These are phyloP conservation scores for Lipomyces oligophaga DNA, from an alignment of 805 yeast genomes.

Conservation along the genomic window DNA sequence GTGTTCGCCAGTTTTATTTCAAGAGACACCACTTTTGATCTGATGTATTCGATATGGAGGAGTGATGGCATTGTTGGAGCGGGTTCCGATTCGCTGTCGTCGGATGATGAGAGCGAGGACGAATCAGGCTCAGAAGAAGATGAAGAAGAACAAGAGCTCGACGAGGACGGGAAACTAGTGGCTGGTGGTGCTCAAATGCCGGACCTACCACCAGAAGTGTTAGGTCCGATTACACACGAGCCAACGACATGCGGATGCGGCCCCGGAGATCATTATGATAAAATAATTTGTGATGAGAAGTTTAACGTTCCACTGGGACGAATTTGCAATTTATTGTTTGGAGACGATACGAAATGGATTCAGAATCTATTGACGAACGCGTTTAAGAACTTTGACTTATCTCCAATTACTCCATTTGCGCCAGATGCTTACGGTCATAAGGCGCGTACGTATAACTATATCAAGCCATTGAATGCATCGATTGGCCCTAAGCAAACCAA, in stretches of 20 bases:
- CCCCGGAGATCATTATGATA: constrained; percentile 33
- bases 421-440: constrained; percentile 30
- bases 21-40: constrained; percentile 70
- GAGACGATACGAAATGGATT: constrained; percentile 50
- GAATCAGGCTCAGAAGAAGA: constrained; percentile 30
- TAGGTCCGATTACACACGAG: constrained; percentile 62
- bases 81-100: constrained; percentile 8
- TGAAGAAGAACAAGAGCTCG: constrained; percentile 10
- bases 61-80: constrained; percentile 23
- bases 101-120: constrained; percentile 41
- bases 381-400: constrained; percentile 35
- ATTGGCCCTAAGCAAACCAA: constrained; percentile 92
- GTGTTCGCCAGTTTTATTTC: constrained; percentile 84
- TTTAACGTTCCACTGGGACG: constrained; percentile 73
- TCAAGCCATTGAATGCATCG: constrained; percentile 70
- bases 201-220: constrained; percentile 1
- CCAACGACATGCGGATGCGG: constrained; percentile 52
- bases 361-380: constrained; percentile 40
- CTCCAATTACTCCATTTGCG: constrained; percentile 11
- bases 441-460: constrained; percentile 46
- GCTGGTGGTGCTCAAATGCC: constrained; percentile 37
- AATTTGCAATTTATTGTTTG: constrained; percentile 66
- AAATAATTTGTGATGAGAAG: constrained; percentile 35
- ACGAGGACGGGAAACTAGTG: constrained; percentile 2
- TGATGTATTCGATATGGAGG: constrained; percentile 69